These are phyloP conservation scores for Leccinum huronense DNA, from an alignment of 1,284 basidiomycete species.

Conservation along the genomic window DNA sequence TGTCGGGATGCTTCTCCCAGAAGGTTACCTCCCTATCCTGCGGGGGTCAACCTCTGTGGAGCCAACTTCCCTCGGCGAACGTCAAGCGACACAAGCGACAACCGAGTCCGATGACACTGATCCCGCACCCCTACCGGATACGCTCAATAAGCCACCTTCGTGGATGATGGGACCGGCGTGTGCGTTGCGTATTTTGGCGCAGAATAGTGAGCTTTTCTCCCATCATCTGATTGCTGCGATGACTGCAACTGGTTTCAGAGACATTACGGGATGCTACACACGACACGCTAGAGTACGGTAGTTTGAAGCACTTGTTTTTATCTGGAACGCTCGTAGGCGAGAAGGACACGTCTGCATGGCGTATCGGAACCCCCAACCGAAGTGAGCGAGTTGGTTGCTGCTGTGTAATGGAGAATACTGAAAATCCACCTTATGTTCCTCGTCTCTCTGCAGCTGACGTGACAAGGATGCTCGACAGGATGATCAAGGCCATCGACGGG, in stretches of 20 bases:
- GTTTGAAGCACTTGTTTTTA: slow-evolving; percentile 10
- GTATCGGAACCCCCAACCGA: slow-evolving; percentile 11
- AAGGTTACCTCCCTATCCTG: slow-evolving; percentile 3
- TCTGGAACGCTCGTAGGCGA: slow-evolving; percentile 12
- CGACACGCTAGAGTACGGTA: slow-evolving; percentile 2
- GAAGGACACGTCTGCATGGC: slow-evolving; percentile 9
- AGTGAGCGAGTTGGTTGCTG: not conserved
- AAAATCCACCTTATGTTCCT: not conserved
- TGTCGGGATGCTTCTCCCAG: slow-evolving; percentile 23
- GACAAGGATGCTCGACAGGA: slow-evolving; percentile 24
- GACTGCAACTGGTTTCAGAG: slow-evolving; percentile 3
- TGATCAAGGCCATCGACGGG: slow-evolving; percentile 27
- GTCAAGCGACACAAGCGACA: not conserved
- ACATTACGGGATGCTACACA: slow-evolving; percentile 1
- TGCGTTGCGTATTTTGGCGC: slow-evolving; percentile 15
- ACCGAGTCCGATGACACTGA: not conserved
- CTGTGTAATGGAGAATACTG: not conserved
- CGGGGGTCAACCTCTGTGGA: not conserved
- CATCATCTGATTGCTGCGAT: not conserved
- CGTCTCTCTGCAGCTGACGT: slow-evolving; percentile 21
- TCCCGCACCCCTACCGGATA: not conserved
- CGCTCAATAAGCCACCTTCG: slow-evolving; percentile 4
- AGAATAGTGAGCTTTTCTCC: slow-evolving; percentile 8
- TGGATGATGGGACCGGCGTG: slow-evolving; percentile 21
- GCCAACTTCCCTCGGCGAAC: not conserved